Evolutionary conservation across 352 stramenopile genomes (phyloP).

Genomic region (Globisporangium paddicum): DNA sequence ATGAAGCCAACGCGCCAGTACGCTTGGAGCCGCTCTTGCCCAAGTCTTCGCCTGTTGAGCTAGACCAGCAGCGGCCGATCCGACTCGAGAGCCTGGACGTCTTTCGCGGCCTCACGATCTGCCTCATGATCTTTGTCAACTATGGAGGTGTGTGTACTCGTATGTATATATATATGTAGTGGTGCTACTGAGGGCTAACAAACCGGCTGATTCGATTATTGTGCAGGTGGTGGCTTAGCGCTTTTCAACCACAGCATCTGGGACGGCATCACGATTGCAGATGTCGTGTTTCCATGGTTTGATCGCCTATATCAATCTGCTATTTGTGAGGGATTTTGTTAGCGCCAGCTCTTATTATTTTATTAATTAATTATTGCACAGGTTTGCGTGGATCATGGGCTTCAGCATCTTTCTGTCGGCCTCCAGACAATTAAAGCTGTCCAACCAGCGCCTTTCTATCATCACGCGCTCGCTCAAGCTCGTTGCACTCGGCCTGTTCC

Average conservation of each 20-base stretch:
- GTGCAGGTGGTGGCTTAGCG: slow-evolving; percentile 44
- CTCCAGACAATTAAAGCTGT: background rate
- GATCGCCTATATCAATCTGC: slow-evolving; percentile 9
- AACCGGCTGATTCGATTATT: background rate
- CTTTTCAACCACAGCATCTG: slow-evolving; percentile 69
- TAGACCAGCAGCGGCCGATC: background rate
- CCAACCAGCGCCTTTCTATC: slow-evolving; percentile 11
- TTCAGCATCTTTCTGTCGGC: slow-evolving; percentile 38
- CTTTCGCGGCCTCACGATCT: slow-evolving; percentile 73
- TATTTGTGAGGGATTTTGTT: too few species aligned
- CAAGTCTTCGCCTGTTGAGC: background rate
- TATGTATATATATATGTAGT: background rate
- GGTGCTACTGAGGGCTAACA: background rate
- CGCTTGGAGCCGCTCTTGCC: slow-evolving; percentile 7
- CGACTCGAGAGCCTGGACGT: slow-evolving; percentile 51
- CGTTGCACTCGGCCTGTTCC: slow-evolving; percentile 57
- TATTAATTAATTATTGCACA: too few species aligned
- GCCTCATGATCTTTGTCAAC: slow-evolving; percentile 87
- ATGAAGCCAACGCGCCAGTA: background rate
- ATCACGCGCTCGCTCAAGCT: slow-evolving; percentile 37
- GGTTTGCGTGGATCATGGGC: slow-evolving; percentile 86
- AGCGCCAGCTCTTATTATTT: too few species aligned
- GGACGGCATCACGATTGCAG: slow-evolving; percentile 72
- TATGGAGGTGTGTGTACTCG: slow-evolving; percentile 45
- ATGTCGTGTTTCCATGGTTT: slow-evolving; percentile 78